Percentiles rank a stretch among this genome's conserved stretches.
These are phyloP conservation scores for Parietichytrium sp. DNA, from an alignment of 108 stramenopile genomes.

Conservation along the genomic window DNA sequence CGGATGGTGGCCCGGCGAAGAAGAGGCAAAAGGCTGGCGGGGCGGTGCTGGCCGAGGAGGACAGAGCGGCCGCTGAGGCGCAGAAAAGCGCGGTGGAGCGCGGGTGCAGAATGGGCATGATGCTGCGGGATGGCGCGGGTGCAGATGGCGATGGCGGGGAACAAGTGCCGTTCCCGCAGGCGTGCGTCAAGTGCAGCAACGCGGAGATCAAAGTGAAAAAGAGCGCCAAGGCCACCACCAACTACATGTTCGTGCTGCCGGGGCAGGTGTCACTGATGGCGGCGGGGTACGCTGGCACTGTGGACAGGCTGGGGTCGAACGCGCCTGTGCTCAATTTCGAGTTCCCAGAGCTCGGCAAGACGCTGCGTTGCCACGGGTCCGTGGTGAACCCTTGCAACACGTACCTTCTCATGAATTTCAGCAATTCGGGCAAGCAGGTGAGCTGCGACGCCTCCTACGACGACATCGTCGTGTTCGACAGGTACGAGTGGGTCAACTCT, in stretches of 20 bases:
- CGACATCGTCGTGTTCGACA: background rate
- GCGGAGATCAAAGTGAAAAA: constrained; percentile 15
- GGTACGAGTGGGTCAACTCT: background rate
- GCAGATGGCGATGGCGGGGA: background rate
- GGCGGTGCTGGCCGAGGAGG: background rate
- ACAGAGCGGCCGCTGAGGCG: background rate
- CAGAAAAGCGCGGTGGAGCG: background rate
- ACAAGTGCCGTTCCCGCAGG: constrained; percentile 8
- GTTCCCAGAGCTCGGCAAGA: background rate
- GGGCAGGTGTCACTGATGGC: constrained; percentile 3
- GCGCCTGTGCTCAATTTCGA: background rate
- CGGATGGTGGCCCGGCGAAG: no score
- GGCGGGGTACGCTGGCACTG: background rate
- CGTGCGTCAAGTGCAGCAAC: background rate
- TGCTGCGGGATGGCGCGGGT: background rate
- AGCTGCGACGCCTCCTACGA: background rate
- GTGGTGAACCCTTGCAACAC: background rate
- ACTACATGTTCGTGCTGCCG: background rate
- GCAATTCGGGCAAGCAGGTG: background rate
- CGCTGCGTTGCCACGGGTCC: background rate
- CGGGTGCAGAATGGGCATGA: background rate
- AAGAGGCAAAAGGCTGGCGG: no score
- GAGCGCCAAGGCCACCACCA: background rate
- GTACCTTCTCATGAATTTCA: background rate
- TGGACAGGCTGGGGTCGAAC: background rate